Conservation (phyloP, 176 grass and related monocot genomes). For the Guadua angustifolia region DNA sequence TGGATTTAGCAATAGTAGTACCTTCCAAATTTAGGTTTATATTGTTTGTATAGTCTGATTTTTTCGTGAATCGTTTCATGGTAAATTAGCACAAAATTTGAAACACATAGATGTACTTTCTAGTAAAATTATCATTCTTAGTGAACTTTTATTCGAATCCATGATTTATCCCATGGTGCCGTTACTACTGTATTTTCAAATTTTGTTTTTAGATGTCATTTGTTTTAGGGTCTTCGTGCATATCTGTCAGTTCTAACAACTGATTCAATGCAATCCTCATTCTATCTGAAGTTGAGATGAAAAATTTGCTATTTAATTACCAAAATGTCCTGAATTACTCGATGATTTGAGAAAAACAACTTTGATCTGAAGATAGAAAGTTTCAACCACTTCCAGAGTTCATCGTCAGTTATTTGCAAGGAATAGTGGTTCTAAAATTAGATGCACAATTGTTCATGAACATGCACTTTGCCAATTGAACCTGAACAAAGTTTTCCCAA, state of each 20-base stretch:
- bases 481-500: neutral
- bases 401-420: neutral
- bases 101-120: too few species aligned
- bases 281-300: neutral
- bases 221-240: neutral
- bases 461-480: neutral
- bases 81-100: neutral
- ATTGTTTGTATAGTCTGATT: too few species aligned
- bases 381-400: neutral
- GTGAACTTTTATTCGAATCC: neutral
- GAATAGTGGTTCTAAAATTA: neutral
- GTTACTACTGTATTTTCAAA: neutral
- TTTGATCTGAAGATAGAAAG: neutral
- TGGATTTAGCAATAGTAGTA: too few species aligned
- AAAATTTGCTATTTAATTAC: neutral
- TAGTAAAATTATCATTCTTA: neutral
- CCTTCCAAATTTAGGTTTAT: too few species aligned
- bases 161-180: neutral
- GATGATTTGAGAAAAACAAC: neutral
- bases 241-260: neutral
- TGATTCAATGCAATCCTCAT: neutral
- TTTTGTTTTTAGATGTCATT: neutral
- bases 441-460: neutral
- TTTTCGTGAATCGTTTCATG: neutral
- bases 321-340: neutral